A percentile compares a stretch with the other conserved stretches of the same genome.
Conservation (phyloP, 139 green algal genomes). For the Nannochloris sp. region DNA sequence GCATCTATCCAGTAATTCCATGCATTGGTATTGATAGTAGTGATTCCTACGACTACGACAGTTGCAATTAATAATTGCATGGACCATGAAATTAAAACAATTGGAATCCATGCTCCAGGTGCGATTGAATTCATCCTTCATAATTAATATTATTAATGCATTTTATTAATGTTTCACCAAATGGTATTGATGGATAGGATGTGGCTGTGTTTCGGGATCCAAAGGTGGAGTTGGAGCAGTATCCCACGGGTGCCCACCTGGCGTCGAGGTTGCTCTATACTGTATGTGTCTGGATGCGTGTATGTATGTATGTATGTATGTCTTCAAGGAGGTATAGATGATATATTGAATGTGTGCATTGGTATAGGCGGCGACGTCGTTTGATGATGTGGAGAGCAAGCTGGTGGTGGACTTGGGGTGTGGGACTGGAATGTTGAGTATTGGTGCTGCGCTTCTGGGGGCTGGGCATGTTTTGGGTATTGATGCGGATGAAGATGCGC, state of each 20-base stretch:
- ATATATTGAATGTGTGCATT: no score
- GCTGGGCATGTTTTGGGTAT: conserved; percentile 65
- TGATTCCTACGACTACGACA: no score
- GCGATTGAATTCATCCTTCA: neutral
- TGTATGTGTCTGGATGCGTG: conserved; percentile 23
- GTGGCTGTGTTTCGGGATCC: conserved; percentile 58
- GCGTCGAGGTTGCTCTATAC: conserved; percentile 75
- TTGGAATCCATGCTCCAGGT: conserved; percentile 70
- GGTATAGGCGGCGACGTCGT: conserved; percentile 44
- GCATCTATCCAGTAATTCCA: no score
- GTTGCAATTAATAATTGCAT: no score
- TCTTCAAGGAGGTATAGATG: no score
- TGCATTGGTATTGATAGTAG: no score
- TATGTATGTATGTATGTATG: no score
- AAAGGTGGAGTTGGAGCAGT: conserved; percentile 89
- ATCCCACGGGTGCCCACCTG: conserved; percentile 77
- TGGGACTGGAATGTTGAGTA: conserved; percentile 82
- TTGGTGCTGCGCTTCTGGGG: conserved; percentile 71
- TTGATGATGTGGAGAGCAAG: conserved; percentile 62
- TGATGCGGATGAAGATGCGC: conserved; percentile 76
- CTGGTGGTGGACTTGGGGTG: conserved; percentile 80
- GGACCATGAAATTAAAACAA: conserved; percentile 77
- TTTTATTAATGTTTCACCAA: no score
- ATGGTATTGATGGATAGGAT: conserved; percentile 24
- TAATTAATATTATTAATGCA: no score